phyloP scores from a whole-genome alignment of 345 rosid genomes.

The Hibiscus mutabilis region DNA sequence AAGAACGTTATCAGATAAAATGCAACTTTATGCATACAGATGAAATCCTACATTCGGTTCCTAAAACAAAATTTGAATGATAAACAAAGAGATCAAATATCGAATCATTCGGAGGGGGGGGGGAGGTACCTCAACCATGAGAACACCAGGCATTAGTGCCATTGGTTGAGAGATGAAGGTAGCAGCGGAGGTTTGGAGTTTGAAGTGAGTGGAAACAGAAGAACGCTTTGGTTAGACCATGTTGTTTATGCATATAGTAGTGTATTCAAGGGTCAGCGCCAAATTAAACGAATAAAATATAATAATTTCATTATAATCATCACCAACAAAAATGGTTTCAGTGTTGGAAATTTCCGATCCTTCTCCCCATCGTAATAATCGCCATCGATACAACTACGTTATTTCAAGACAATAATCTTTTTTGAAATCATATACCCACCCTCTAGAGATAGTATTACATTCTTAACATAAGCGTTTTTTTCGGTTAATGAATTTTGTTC shows the following conservation, averaged over 20 bases:
- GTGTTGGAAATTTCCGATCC: background rate
- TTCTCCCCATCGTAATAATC: background rate
- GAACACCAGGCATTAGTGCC: conserved; percentile 84
- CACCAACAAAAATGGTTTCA: background rate
- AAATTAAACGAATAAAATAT: background rate
- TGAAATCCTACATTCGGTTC: background rate
- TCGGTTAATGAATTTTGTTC: too few relatives aligned
- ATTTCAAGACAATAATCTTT: too few relatives aligned
- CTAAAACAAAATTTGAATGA: background rate
- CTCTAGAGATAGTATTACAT: too few relatives aligned
- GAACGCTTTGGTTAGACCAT: background rate
- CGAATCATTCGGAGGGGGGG: background rate
- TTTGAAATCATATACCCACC: too few relatives aligned
- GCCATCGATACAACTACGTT: background rate
- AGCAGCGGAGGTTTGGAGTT: background rate
- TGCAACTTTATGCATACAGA: background rate
- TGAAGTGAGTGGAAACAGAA: background rate
- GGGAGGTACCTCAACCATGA: conserved; percentile 80
- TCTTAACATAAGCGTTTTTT: too few relatives aligned
- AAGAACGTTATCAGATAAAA: background rate
- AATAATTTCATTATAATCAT: background rate
- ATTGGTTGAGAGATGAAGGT: background rate
- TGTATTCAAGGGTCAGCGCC: background rate
- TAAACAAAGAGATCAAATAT: background rate
- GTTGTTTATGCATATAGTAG: background rate